A percentile compares a stretch with the other conserved stretches of the same genome.
Evolutionary conservation across 257 asterid genomes (phyloP).

Genomic region (Nyctanthes arbortristis): DNA sequence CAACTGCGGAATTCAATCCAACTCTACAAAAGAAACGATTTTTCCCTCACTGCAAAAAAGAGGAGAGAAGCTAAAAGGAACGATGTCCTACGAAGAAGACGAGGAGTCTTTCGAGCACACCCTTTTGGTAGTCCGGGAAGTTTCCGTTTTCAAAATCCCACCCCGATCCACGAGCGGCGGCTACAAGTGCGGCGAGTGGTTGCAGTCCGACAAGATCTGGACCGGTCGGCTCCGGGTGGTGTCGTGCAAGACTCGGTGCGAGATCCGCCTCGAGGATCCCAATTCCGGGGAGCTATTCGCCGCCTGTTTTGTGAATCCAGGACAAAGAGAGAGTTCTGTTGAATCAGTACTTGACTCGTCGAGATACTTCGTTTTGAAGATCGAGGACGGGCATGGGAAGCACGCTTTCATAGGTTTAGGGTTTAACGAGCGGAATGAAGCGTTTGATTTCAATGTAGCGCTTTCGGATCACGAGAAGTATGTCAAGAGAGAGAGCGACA

Average conservation of each 20-base stretch:
- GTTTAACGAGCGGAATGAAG: conserved; percentile 84
- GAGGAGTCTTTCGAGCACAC: conserved; percentile 92
- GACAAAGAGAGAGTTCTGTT: conserved; percentile 83
- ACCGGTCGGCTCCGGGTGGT: conserved; percentile 91
- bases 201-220: conserved; percentile 98
- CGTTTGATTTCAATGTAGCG: conserved; percentile 56
- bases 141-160: conserved; percentile 87
- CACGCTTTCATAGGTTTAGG: conserved; percentile 89
- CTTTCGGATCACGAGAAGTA: conserved; percentile 53
- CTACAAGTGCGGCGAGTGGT: conserved; percentile 97
- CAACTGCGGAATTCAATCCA: not conserved
- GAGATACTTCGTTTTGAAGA: conserved; percentile 82
- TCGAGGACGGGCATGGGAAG: conserved; percentile 90
- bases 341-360: conserved; percentile 89
- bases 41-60: too few relatives aligned
- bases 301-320: conserved; percentile 82
- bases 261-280: conserved; percentile 98
- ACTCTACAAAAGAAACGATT: not conserved
- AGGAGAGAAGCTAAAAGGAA: not conserved
- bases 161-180: conserved; percentile 96
- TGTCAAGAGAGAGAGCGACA: conserved; percentile 41
- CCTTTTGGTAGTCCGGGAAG: conserved; percentile 91
- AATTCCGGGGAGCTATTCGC: conserved; percentile 90
- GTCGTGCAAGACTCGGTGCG: conserved; percentile 73
- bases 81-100: conserved; percentile 81